Evolutionary conservation across 2,329 filamentous ascomycete species (phyloP).

Genomic region (Sarocladium kiliense): DNA sequence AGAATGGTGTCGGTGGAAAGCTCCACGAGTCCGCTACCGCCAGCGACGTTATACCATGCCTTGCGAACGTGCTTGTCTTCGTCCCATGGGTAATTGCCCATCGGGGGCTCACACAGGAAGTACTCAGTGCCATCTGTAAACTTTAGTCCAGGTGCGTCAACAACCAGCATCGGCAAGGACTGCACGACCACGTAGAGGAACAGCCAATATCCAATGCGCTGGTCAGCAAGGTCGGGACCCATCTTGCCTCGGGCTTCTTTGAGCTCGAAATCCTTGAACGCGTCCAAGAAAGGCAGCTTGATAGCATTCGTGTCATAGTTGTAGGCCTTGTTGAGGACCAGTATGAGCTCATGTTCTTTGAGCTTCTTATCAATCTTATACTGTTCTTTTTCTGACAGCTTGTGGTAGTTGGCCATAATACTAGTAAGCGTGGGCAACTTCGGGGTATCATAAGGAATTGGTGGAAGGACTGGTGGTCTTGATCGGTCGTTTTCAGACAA

Average conservation of each 20-base stretch:
- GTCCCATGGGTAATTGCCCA: conserved; percentile 69
- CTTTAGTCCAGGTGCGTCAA: conserved; percentile 67
- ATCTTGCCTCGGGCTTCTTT: conserved; percentile 61
- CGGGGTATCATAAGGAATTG: conserved; percentile 85
- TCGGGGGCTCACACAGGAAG: conserved; percentile 72
- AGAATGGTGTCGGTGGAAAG: conserved; percentile 55
- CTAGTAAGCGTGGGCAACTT: conserved; percentile 65
- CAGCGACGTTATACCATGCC: conserved; percentile 72
- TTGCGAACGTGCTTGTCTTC: conserved; percentile 59
- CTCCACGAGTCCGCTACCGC: conserved; percentile 52
- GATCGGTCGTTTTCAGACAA: conserved; percentile 86
- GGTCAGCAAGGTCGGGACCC: conserved; percentile 62
- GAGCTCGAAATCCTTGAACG: conserved; percentile 67
- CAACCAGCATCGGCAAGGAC: conserved; percentile 69
- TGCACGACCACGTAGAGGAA: conserved; percentile 77
- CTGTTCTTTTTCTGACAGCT: conserved; percentile 68
- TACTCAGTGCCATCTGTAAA: conserved; percentile 72
- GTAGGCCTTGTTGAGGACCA: conserved; percentile 74
- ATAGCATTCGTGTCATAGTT: conserved; percentile 65
- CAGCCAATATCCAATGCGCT: conserved; percentile 73
- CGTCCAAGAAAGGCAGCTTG: conserved; percentile 58
- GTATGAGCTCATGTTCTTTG: conserved; percentile 71
- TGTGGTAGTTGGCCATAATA: conserved; percentile 59
- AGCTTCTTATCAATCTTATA: conserved; percentile 66
- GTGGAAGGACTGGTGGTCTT: conserved; percentile 82